Conservation (phyloP, 2,329 filamentous ascomycete species). For the Pyrenochaeta sp. region DNA sequence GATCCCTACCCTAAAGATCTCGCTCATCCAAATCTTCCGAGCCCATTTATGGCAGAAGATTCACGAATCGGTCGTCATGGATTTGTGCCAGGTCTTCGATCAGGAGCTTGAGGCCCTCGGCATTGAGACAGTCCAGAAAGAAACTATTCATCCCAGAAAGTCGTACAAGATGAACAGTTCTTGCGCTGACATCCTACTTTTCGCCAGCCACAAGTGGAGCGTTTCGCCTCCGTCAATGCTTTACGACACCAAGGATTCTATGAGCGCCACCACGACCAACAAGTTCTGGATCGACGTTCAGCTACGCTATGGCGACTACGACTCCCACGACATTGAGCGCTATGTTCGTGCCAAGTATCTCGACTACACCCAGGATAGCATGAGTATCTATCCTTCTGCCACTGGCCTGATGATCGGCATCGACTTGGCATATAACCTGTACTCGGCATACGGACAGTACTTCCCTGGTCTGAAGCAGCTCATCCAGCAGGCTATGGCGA, state of each 20-base stretch:
- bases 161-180: slow-evolving; percentile 99
- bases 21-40: slow-evolving; percentile 97
- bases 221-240: slow-evolving; percentile 91
- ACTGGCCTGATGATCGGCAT: slow-evolving; percentile 98
- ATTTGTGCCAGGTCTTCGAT: slow-evolving; percentile 97
- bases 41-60: slow-evolving; percentile 99
- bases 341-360: slow-evolving; percentile 98
- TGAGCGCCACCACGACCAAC: slow-evolving; percentile 93
- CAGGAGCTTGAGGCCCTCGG: slow-evolving; percentile 95
- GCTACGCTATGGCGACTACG: slow-evolving; percentile 95
- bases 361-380: slow-evolving; percentile 98
- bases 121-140: slow-evolving; percentile 98
- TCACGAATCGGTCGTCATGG: slow-evolving; percentile 98
- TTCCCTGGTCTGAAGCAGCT: slow-evolving; percentile 97
- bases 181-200: slow-evolving; percentile 94
- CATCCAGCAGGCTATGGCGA: slow-evolving; percentile 97
- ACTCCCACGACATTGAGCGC: slow-evolving; percentile 97
- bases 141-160: slow-evolving; percentile 98
- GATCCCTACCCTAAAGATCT: slow-evolving; percentile 97
- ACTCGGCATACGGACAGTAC: slow-evolving; percentile 98
- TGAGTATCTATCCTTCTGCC: slow-evolving; percentile 97
- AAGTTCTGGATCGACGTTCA: slow-evolving; percentile 99
- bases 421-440: slow-evolving; percentile 96
- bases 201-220: slow-evolving; percentile 99
- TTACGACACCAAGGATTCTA: slow-evolving; percentile 95